A percentile compares a stretch with the other conserved stretches of the same genome.
These are phyloP conservation scores for Pseudocercospora pini-densiflorae DNA, from an alignment of 2,329 filamentous ascomycete species.

Conservation along the genomic window DNA sequence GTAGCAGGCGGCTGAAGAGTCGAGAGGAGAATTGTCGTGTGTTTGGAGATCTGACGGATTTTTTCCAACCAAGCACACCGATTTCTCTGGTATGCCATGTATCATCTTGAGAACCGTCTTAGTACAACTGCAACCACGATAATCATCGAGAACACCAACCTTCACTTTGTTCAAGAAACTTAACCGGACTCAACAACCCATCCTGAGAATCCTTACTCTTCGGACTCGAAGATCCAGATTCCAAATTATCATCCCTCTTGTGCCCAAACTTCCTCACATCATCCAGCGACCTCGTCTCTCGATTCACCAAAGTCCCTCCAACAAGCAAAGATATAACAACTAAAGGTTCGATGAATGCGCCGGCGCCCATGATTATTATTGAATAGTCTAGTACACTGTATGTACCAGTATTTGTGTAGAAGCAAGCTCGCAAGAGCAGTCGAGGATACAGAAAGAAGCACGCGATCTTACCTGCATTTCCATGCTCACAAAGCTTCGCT, in stretches of 20 bases:
- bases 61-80: conserved; percentile 51
- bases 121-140: neutral
- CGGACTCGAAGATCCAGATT: conserved; percentile 48
- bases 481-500: neutral
- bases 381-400: neutral
- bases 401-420: neutral
- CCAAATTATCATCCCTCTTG: conserved; percentile 38
- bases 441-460: neutral
- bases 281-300: conserved; percentile 43
- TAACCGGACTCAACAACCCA: conserved; percentile 39
- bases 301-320: conserved; percentile 66
- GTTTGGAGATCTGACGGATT: conserved; percentile 63
- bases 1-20: conserved; percentile 66
- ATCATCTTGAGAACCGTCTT: conserved; percentile 26
- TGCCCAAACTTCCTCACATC: neutral
- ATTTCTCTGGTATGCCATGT: conserved; percentile 58
- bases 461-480: neutral
- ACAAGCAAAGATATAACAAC: conserved; percentile 64
- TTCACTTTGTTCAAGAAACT: neutral
- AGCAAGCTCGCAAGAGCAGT: neutral
- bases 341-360: conserved; percentile 65
- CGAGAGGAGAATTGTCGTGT: conserved; percentile 64
- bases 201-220: conserved; percentile 35
- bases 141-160: neutral
- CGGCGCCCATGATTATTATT: conserved; percentile 53